Base-by-base conservation (phyloP, 345 rosid genomes). In the Sonneratia alba region DNA sequence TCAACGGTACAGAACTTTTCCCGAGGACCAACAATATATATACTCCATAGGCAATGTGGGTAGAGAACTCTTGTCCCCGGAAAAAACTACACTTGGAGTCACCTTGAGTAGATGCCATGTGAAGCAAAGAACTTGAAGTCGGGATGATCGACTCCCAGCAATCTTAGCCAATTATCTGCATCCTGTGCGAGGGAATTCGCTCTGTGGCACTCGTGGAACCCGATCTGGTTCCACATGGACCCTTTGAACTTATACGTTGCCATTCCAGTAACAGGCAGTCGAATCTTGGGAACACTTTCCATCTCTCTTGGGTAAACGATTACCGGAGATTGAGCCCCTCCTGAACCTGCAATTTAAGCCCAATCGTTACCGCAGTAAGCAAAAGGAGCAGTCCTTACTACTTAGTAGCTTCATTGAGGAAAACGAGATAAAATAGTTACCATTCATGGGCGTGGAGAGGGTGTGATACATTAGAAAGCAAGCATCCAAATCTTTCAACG, bases 381-480 rank as follows among this genome's bases (percentile, higher is more conserved):
- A 27, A 62, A 42, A 42, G 45, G 45, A 9, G 27, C 16, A 42
- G 45, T 42, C 7, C 45, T 4, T 4, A 2, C 70, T 7, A 40
- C 9, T 16, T 3, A n/a, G 9, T 13, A 13, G 3, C 13, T n/a
- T 72, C 59, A 47, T 71, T 69, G 38, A 19, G 32, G 24, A 21
- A 76, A 75, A 75, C 37, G 12, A 51, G 73, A 71, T 70, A 4
- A 0, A 37, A 43, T 2, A 40, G 36, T 66, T 91, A 90, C 97
- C 84, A 74, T 78, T 85, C 36, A 72, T 47, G 8, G 92, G 82
- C 11, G 88, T 81, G 8, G 90, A 84, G 70, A 95, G 87, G 53
- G 73, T 83, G 84, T 95, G 99, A 72, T 86, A 95, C 0, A 97
- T 90, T 78, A 92, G 79, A 81, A 95, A 95, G 84, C 97, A 92